These are phyloP conservation scores for Corinectria fuckeliana DNA, from an alignment of 2,329 filamentous ascomycete genomes.

Conservation along the genomic window DNA sequence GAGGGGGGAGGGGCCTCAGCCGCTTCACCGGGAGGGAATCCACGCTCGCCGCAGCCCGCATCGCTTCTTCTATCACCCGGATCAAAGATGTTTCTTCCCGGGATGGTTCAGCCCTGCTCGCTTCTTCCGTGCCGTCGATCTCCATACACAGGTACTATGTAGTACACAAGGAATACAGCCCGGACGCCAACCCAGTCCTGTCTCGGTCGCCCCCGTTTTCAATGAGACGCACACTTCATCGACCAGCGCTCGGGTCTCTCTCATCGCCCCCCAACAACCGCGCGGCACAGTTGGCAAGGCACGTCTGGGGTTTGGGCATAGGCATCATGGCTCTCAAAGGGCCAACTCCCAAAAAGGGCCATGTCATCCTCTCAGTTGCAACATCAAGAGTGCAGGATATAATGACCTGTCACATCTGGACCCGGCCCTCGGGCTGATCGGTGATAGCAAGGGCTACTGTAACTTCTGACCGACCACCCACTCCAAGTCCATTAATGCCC, in stretches of 20 bases:
- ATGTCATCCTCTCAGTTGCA: neutral
- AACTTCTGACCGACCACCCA: slow-evolving; percentile 12
- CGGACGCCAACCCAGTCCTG: neutral
- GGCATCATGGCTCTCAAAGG: slow-evolving; percentile 19
- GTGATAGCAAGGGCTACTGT: slow-evolving; percentile 13
- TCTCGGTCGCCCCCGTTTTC: neutral
- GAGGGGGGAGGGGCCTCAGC: too few species aligned
- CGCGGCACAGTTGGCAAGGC: slow-evolving; percentile 24
- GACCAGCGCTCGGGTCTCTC: slow-evolving; percentile 23
- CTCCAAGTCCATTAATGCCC: neutral
- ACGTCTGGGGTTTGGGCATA: slow-evolving; percentile 27
- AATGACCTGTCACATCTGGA: slow-evolving; percentile 15
- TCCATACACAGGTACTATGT: neutral
- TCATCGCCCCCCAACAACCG: slow-evolving; percentile 26
- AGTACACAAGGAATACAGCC: neutral
- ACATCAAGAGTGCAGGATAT: neutral
- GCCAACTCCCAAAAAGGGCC: neutral
- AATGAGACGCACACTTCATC: neutral
- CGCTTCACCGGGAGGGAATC: slow-evolving; percentile 8
- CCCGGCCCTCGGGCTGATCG: slow-evolving; percentile 4
- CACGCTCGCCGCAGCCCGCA: neutral
- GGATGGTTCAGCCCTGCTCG: slow-evolving; percentile 4
- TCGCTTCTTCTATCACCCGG: neutral
- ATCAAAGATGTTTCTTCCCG: neutral
- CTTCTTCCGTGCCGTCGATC: slow-evolving; percentile 10